A percentile compares a stretch with the other conserved stretches of the same genome.
Evolutionary conservation across 805 yeast species (phyloP).

Genomic region (Candida chilensis): DNA sequence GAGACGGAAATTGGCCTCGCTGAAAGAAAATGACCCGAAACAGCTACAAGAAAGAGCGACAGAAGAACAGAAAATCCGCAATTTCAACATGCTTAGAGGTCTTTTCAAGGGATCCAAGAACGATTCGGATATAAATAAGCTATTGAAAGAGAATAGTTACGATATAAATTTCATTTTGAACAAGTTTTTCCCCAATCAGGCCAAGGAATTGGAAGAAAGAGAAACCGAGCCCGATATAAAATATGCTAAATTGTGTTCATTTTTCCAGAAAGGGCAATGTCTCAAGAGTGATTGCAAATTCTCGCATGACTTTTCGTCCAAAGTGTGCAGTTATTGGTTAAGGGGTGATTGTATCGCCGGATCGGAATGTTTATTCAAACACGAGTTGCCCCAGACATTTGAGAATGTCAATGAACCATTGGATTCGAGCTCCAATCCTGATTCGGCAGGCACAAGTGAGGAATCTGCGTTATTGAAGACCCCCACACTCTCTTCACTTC

Average conservation of each 20-base stretch:
- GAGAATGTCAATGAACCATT: background rate
- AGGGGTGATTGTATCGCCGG: constrained; percentile 34
- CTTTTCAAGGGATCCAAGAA: constrained; percentile 18
- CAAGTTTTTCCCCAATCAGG: background rate
- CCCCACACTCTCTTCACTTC: constrained; percentile 1
- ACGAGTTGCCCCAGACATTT: constrained; percentile 16
- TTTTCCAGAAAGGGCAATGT: constrained; percentile 28
- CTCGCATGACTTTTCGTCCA: constrained; percentile 30
- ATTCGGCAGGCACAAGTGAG: constrained; percentile 4
- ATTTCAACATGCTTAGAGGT: constrained; percentile 22
- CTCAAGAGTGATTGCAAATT: constrained; percentile 34
- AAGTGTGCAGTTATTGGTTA: constrained; percentile 37
- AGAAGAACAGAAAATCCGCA: constrained; percentile 9
- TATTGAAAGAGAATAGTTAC: constrained; percentile 23
- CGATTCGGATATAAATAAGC: constrained; percentile 21
- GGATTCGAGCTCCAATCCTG: constrained; percentile 3
- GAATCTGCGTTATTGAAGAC: background rate
- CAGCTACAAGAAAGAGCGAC: constrained; percentile 6
- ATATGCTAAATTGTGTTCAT: constrained; percentile 25
- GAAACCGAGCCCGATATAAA: constrained; percentile 3
- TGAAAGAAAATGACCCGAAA: constrained; percentile 3
- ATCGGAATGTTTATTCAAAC: constrained; percentile 27
- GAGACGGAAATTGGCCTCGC: background rate
- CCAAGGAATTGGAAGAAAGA: constrained; percentile 3
- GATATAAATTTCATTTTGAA: constrained; percentile 15